phyloP scores from a whole-genome alignment of 2,329 filamentous ascomycete species.

The Sphaerostilbella broomeana region DNA sequence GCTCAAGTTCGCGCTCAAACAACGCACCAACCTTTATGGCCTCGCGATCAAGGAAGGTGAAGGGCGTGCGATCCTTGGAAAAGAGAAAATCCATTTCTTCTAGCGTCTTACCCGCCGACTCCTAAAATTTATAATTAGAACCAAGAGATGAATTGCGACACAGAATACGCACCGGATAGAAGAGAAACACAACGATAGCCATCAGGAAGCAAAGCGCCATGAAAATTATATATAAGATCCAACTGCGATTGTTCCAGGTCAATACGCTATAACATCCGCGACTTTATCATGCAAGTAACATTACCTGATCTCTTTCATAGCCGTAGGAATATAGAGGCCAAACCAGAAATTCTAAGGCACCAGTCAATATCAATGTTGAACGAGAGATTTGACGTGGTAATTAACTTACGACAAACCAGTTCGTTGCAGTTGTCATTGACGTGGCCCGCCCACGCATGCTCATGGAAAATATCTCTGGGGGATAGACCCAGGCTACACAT shows the following conservation, averaged over 20 bases:
- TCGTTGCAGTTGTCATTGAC: conserved; percentile 14
- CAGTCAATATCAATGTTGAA: not conserved
- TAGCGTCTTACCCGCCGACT: conserved; percentile 10
- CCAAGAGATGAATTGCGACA: too few species aligned
- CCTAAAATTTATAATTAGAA: too few species aligned
- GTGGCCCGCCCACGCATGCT: conserved; percentile 19
- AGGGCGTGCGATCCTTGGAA: conserved; percentile 1
- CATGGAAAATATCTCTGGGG: conserved; percentile 44
- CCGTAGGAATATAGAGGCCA: conserved; percentile 13
- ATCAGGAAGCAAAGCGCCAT: conserved; percentile 13
- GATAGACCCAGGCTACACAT: conserved; percentile 56
- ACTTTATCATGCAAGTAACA: not conserved
- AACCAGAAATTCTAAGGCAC: conserved; percentile 12
- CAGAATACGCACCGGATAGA: too few species aligned
- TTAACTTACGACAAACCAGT: conserved; percentile 12
- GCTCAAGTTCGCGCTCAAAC: conserved; percentile 6
- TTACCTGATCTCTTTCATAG: conserved; percentile 13
- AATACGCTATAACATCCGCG: not conserved
- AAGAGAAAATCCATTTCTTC: conserved; percentile 14
- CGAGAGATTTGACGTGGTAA: fast-evolving
- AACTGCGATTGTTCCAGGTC: not conserved
- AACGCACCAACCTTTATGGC: conserved; percentile 9
- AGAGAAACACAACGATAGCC: conserved; percentile 12
- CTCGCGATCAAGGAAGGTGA: conserved; percentile 9
- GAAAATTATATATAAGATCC: conserved; percentile 15